Conservation (phyloP, 106 monocot genomes). For the Apostasia ramifera region DNA sequence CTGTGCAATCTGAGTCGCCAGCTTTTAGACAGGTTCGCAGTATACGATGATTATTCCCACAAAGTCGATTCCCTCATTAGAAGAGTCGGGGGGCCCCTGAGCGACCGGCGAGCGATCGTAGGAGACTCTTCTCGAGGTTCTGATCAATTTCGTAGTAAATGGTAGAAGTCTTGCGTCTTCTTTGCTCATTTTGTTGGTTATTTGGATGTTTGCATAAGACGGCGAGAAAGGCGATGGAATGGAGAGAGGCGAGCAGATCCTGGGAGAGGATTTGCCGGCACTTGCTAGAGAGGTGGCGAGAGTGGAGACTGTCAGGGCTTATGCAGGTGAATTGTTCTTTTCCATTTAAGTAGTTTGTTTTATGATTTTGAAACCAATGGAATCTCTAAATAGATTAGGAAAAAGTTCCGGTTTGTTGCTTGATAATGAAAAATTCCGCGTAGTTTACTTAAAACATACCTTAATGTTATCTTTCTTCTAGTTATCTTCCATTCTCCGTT, state of each 20-base stretch:
- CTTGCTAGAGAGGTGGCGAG: conserved; percentile 86
- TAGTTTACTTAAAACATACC: background rate
- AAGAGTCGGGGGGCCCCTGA: conserved; percentile 26
- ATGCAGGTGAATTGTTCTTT: conserved; percentile 45
- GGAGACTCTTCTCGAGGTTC: conserved; percentile 16
- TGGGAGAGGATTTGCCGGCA: conserved; percentile 55
- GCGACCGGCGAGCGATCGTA: conserved; percentile 23
- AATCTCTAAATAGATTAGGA: background rate
- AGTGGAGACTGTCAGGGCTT: conserved; percentile 71
- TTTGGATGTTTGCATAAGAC: conserved; percentile 4
- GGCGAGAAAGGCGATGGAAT: conserved; percentile 12
- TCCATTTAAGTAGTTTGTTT: background rate
- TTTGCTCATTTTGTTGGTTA: background rate
- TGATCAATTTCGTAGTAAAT: background rate
- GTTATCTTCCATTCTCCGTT: no score
- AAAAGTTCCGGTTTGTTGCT: background rate
- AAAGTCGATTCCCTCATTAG: conserved; percentile 16
- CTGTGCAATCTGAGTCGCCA: conserved; percentile 40
- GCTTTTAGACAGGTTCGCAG: conserved; percentile 27
- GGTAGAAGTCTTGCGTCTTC: background rate
- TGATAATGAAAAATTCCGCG: background rate
- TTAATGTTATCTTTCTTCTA: no score
- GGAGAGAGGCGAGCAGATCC: conserved; percentile 38
- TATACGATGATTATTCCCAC: conserved; percentile 32
- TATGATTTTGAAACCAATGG: background rate